Evolutionary conservation across 768 basidiomycete species (phyloP), one percentile per base, ranked within the genome.

Genomic region (Podaxis mareebaensis): DNA sequence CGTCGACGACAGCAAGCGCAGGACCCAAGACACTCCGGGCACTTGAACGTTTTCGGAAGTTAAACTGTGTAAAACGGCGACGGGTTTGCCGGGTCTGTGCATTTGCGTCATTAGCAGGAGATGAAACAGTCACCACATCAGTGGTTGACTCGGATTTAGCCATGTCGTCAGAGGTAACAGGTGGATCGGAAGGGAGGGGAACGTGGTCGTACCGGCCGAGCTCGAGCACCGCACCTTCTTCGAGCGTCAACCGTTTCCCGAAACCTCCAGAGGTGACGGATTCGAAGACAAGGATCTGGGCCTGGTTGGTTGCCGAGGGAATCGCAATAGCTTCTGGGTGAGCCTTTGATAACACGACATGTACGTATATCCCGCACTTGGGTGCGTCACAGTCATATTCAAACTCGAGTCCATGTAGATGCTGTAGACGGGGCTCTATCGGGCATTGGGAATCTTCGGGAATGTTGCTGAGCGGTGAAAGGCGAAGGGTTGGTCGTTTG

Each of bases 381-480:
- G 95, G 90, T 0, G 94, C 88, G 63, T 95, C 93, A 66, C 92
- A 93, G 72, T 98, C 95, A 74, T 91, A 98, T 72, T 92, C 89
- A 74, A 97, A 98, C 71, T 94, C 93, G 64, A 96, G 81, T 17
- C 88, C 86, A 68, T 95, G 92, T 56, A 87, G 86, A 53, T 87
- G 86, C 15, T 82, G 81, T 20, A 79, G 79, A 63, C 85, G 80
- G 20, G 73, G 67, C 40, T 82, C 73, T 42, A 80, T 73, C 38
- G 77, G 72, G 55, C 65, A 55, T n/a, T 68, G 62, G 24, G 68
- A 62, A 15, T 83, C 81, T 28, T 86, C 83, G 39, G 80, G 78
- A 2, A 79, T 69, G 13, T 82, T 70, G 3, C 81, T 68, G 20
- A 91, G 78, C 0, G 89, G 93, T 7, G 87, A 88, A 3, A 96